These are phyloP conservation scores for Platanthera guangdongensis DNA, from an alignment of 106 monocot species.

Conservation along the genomic window DNA sequence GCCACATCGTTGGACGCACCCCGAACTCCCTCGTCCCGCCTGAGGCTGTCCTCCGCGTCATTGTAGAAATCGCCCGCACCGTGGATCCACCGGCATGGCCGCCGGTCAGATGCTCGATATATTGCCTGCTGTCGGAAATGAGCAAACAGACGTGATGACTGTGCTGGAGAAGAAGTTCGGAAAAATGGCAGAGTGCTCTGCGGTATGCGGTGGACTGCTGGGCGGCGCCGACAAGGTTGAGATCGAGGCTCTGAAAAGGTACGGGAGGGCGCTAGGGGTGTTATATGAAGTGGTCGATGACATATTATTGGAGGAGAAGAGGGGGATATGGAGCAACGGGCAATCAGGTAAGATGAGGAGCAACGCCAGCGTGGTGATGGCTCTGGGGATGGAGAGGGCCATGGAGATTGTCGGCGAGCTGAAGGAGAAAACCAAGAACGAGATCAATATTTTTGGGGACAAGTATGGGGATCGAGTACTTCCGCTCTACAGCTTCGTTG, in stretches of 20 bases:
- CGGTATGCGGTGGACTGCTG: conserved; percentile 58
- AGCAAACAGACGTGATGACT: conserved; percentile 17
- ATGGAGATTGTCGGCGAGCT: conserved; percentile 57
- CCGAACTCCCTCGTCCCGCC: conserved; percentile 32
- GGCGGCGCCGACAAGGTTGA: conserved; percentile 54
- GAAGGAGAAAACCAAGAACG: conserved; percentile 36
- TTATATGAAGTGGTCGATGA: conserved; percentile 70
- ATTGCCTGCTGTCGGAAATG: conserved; percentile 3
- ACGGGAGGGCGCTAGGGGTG: conserved; percentile 64
- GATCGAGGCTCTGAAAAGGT: conserved; percentile 39
- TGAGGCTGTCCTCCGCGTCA: conserved; percentile 26
- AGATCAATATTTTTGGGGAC: conserved; percentile 34
- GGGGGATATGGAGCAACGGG: conserved; percentile 14
- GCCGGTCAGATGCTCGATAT: conserved; percentile 75
- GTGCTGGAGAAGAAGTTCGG: conserved; percentile 77
- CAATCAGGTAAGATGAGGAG: conserved; percentile 48
- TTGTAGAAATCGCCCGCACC: conserved; percentile 56
- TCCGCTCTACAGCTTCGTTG: conserved; percentile 64
- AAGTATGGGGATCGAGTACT: conserved; percentile 51
- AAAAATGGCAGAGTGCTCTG: conserved; percentile 77
- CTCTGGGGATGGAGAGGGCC: conserved; percentile 52
- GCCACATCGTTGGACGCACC: conserved; percentile 37
- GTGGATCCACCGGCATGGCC: conserved; percentile 75
- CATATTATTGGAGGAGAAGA: conserved; percentile 41
- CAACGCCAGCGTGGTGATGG: conserved; percentile 57